Evolutionary conservation across 495 filamentous ascomycete species (phyloP), one percentile per base, ranked within the genome.

Genomic region (Rhizodiscina lignyota): DNA sequence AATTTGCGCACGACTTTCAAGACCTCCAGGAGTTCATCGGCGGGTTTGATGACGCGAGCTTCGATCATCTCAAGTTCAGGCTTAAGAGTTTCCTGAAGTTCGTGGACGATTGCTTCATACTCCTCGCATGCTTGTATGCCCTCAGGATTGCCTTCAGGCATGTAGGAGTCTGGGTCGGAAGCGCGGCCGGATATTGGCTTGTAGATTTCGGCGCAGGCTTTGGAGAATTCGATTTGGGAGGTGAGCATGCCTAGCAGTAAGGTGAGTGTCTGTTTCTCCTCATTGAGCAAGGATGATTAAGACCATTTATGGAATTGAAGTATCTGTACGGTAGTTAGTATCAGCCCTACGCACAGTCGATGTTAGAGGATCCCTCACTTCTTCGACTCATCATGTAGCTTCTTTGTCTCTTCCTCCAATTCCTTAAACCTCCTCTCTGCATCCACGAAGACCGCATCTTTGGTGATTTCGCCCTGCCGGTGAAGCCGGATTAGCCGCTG

Each of bases 51-150:
- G 15, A 99, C 72, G 43, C 89, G 69, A 36, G 67, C 78, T 47
- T 96, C 83, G 46, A 99, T 96, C 85, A 96, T 91, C 55, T 99
- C 89, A 36, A 96, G 66, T 58, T 99, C 89, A 2, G 89, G 89
- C 19, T 73, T 66, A 21, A 99, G 63, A 0, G 82, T 84, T 29
- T 80, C 79, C 53, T 93, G 83, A 29, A 99, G 64, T 38, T 96
- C 91, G 37, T 74, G 71, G 34, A 96, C 87, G 39, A 96, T 83
- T 11, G 61, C 65, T 61, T 96, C 83, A 57, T 96, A 99, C 58
- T 99, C 84, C 55, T 94, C 85, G 55, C 91, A 99, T 18, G 89
- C 89, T 40, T 70, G 63, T 47, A 99, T 96, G 18, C 89, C 89
- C 51, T 91, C 89, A n/a, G 77, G 68, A 48, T 94, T 94, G 29